Percentiles rank a stretch among this genome's conserved stretches.
Conservation (phyloP, 352 stramenopile species). For the Pythium brachiatum region DNA sequence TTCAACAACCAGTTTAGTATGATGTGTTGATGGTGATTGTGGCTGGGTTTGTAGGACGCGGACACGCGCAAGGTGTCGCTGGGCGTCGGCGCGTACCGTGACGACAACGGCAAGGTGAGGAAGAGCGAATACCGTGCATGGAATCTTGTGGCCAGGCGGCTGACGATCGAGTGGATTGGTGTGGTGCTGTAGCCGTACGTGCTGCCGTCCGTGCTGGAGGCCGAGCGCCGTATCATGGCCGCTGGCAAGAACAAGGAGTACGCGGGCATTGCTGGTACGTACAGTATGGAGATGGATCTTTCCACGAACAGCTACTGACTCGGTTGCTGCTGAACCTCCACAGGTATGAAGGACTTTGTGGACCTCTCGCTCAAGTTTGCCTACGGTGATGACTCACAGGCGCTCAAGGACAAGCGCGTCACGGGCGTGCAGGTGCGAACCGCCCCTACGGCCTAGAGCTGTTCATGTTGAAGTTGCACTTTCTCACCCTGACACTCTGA, state of each 20-base stretch:
- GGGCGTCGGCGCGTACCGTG: conserved; percentile 98
- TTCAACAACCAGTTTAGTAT: neutral
- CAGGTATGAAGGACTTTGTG: conserved; percentile 94
- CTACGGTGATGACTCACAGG: conserved; percentile 94
- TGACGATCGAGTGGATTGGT: conserved; percentile 2
- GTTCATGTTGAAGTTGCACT: conserved; percentile 8
- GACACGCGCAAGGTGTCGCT: conserved; percentile 95
- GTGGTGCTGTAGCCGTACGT: conserved; percentile 87
- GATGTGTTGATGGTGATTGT: neutral
- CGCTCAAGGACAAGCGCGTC: conserved; percentile 90
- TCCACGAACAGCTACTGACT: neutral
- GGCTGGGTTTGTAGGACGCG: conserved; percentile 68
- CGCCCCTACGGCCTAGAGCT: neutral
- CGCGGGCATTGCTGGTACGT: conserved; percentile 87
- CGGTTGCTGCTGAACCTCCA: neutral
- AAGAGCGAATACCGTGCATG: neutral
- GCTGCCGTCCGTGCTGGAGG: conserved; percentile 95
- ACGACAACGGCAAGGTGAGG: conserved; percentile 85
- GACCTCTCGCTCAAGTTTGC: conserved; percentile 94
- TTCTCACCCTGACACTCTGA: conserved; percentile 1
- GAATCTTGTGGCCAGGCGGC: neutral
- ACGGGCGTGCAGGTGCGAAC: conserved; percentile 88
- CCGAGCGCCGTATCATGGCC: conserved; percentile 93
- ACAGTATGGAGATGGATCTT: neutral
- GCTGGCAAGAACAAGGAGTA: conserved; percentile 98